These are phyloP conservation scores for Rutstroemia sp. DNA, from an alignment of 2,329 filamentous ascomycete genomes.

Conservation along the genomic window DNA sequence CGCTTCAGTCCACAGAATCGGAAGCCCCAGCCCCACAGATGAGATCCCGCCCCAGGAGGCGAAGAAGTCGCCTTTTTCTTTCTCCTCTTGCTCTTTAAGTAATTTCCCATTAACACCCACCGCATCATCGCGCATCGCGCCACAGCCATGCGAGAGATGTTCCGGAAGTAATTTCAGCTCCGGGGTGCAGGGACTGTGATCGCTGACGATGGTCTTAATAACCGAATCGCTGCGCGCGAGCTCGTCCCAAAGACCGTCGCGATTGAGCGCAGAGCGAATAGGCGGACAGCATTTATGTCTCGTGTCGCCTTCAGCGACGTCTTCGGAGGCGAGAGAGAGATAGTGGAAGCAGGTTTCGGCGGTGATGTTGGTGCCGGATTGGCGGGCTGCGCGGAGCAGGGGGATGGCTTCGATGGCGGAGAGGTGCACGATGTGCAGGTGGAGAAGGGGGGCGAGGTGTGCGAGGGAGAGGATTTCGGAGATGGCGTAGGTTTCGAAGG, in stretches of 20 bases:
- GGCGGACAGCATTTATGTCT: conserved; percentile 69
- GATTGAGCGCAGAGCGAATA: conserved; percentile 57
- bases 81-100: conserved; percentile 30
- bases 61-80: conserved; percentile 75
- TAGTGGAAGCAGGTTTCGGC: conserved; percentile 77
- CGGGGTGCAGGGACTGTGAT: conserved; percentile 94
- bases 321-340: conserved; percentile 58
- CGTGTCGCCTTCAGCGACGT: conserved; percentile 60
- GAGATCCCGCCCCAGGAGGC: conserved; percentile 94
- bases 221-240: conserved; percentile 64
- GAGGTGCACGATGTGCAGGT: conserved; percentile 78
- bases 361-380: conserved; percentile 58
- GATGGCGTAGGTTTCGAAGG: conserved; percentile 87
- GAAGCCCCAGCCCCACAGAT: conserved; percentile 84
- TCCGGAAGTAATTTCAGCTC: conserved; percentile 81
- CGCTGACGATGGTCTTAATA: conserved; percentile 85
- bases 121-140: conserved; percentile 23
- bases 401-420: conserved; percentile 63
- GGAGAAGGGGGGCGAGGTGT: conserved; percentile 69
- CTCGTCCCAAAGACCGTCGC: conserved; percentile 68
- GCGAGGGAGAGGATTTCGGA: conserved; percentile 79
- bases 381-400: conserved; percentile 53
- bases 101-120: conserved; percentile 22
- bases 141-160: conserved; percentile 38
- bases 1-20: conserved; percentile 64